phyloP scores from a whole-genome alignment of 495 filamentous ascomycete genomes.

The Annulohypoxylon moriforme region DNA sequence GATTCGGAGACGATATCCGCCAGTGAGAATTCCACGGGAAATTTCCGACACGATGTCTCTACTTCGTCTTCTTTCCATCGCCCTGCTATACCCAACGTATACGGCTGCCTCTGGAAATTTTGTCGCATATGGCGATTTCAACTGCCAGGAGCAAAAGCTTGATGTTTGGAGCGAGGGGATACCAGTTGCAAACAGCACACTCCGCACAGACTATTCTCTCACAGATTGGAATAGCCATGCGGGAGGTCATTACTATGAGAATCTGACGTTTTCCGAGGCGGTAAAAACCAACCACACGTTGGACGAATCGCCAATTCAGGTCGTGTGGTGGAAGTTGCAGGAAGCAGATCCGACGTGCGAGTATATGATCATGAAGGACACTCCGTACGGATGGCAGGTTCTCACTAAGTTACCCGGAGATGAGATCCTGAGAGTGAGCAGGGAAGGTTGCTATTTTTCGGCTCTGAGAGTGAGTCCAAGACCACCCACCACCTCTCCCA shows the following conservation, averaged over 20 bases:
- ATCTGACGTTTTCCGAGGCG: constrained; percentile 35
- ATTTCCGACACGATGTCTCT: constrained; percentile 3
- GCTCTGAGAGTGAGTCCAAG: constrained; percentile 22
- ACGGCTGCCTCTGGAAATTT: constrained; percentile 14
- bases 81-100: constrained; percentile 23
- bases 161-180: constrained; percentile 27
- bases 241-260: constrained; percentile 32
- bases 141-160: constrained; percentile 20
- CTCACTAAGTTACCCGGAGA: constrained; percentile 31
- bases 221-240: constrained; percentile 22
- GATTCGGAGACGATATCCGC: not conserved
- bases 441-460: constrained; percentile 34
- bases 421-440: constrained; percentile 14
- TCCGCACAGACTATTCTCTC: constrained; percentile 19
- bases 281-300: constrained; percentile 10
- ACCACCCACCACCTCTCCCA: too few species aligned
- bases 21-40: not conserved
- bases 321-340: constrained; percentile 32
- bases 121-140: constrained; percentile 12
- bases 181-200: constrained; percentile 8
- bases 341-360: constrained; percentile 33
- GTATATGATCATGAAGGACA: constrained; percentile 35
- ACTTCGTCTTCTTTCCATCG: constrained; percentile 1
- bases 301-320: constrained; percentile 17
- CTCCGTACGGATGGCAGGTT: constrained; percentile 20